Base-by-base conservation (phyloP, 2,329 filamentous ascomycete species). In the Diplodia scrobiculata region DNA sequence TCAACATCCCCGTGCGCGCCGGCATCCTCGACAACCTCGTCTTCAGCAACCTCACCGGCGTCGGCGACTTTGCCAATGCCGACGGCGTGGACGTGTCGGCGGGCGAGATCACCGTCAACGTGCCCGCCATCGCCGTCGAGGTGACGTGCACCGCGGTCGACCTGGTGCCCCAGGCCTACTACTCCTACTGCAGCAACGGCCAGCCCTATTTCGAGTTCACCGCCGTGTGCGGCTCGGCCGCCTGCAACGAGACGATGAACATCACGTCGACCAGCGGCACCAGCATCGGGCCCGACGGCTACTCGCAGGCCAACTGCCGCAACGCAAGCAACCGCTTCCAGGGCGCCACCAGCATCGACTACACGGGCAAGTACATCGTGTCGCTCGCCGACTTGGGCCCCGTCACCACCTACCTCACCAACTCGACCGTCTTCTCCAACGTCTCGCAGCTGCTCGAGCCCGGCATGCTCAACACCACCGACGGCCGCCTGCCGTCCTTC, bases 11-110 rank as follows among this genome's bases (percentile, higher is more conserved):
- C 1, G 36, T 62, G 14, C 45, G 48, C 3, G 19, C 65, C 5
- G 55, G 65, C 27, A 66, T 66, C 10, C 11, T 66, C 7, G 45
- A 52, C n/a, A 66, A 66, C 17, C 54, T 66, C 11, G 55, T 66
- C 9, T 62, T 66, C 36, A 53, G 47, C 47, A 66, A 66, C 25
- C 32, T 66, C 19, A 66, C 65, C 4, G 21, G 21, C 25, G 25
- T 66, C 27, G 53, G 48, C 14, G 19, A 34, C 9, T 38, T 65
- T 11, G 10, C 9, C 10, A 6, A 45, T 7, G 17, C 10, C 11
- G 21, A 21, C 17, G 63, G 25, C 10, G 3, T 29, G 13, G 52
- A 65, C 36, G 10, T 65, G 9, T 65, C 63, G 5, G 19, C 63
- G 9, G 63, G 34, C 27, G 41, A 45, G 11, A 54, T 65, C 38